These are phyloP conservation scores for Tricholoma furcatifolium DNA, from an alignment of 768 basidiomycete species.

Conservation along the genomic window DNA sequence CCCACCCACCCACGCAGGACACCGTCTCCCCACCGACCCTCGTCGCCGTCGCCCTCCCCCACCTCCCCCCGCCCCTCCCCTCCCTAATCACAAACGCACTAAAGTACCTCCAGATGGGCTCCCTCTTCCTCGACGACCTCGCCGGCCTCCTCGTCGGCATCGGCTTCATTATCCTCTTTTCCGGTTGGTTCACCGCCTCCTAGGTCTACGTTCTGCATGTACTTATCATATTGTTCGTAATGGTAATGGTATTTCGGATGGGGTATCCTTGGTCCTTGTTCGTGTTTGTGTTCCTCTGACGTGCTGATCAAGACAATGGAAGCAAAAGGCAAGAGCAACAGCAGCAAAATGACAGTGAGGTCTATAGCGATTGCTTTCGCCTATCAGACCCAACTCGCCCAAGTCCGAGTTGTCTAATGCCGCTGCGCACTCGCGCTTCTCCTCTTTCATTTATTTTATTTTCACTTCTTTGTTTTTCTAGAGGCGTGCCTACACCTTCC, in stretches of 20 bases:
- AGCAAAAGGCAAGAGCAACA: too few relatives aligned
- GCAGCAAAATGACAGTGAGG: too few relatives aligned
- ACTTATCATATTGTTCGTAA: neutral
- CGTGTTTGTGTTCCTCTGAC: too few relatives aligned
- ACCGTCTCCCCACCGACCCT: slow-evolving; percentile 58
- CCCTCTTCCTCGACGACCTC: slow-evolving; percentile 68
- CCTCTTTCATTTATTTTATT: too few relatives aligned
- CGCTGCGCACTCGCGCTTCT: too few relatives aligned
- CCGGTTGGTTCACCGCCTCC: slow-evolving; percentile 40
- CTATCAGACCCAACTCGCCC: too few relatives aligned
- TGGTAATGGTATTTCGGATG: neutral
- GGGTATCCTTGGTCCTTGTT: neutral
- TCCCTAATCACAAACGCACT: slow-evolving; percentile 60
- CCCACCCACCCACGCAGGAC: slow-evolving; percentile 37
- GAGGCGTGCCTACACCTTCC: too few relatives aligned
- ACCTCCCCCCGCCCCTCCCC: slow-evolving; percentile 64
- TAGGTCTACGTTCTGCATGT: slow-evolving; percentile 10
- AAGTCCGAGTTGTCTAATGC: too few relatives aligned
- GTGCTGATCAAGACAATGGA: too few relatives aligned
- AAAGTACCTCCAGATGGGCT: slow-evolving; percentile 69
- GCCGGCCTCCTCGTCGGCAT: slow-evolving; percentile 70
- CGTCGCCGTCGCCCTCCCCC: slow-evolving; percentile 57
- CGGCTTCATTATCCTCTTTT: slow-evolving; percentile 59
- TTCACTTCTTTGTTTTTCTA: too few relatives aligned
- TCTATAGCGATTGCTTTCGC: too few relatives aligned